Base-by-base conservation (phyloP, 2,329 filamentous ascomycete genomes). In the Pseudofabraea citricarpa region DNA sequence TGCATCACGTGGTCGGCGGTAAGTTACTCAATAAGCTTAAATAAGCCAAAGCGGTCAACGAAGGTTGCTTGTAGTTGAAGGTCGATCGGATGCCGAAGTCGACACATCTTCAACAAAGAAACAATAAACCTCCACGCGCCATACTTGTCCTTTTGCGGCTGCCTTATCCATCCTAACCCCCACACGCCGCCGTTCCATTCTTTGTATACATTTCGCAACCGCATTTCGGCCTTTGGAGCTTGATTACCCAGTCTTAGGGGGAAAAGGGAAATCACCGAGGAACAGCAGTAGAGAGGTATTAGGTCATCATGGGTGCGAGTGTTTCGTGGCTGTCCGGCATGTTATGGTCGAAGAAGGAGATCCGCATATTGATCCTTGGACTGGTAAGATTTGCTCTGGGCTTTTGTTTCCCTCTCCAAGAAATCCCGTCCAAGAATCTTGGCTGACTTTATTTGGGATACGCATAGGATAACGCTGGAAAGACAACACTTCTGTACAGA, bases 401-500 rank as follows among this genome's bases (percentile, higher is more conserved):
- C 42, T 31, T 37, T 35, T 42, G 40, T 36, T 43, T 40, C 19
- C 15, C 38, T 33, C 37, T 41, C 41, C 31, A 6, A n/a, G 3
- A 20, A 22, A n/a, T n/a, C n/a, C n/a, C n/a, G n/a, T 37, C 43
- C 33, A 29, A 15, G 18, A 43, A 36, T 12, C 20, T 44, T 36
- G 39, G 44, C 48, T 41, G 48, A 37, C 7, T 6, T n/a, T 4
- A n/a, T n/a, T n/a, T n/a, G n/a, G n/a, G n/a, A n/a, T n/a, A n/a
- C 43, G 41, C 7, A 27, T 63, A 97, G 89, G 93, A 98, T 69
- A 97, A 97, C 68, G 93, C 93, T 37, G 93, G 93, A 66, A 98
- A 98, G 73, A 98, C 93, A 33, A 98, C 93, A 23, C 75, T 98
- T 47, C 74, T 98, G 46, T 98, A 98, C 73, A 86, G 91, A 68